Conservation (phyloP, 2,329 filamentous ascomycete species). For the Byssochlamys sp. region DNA sequence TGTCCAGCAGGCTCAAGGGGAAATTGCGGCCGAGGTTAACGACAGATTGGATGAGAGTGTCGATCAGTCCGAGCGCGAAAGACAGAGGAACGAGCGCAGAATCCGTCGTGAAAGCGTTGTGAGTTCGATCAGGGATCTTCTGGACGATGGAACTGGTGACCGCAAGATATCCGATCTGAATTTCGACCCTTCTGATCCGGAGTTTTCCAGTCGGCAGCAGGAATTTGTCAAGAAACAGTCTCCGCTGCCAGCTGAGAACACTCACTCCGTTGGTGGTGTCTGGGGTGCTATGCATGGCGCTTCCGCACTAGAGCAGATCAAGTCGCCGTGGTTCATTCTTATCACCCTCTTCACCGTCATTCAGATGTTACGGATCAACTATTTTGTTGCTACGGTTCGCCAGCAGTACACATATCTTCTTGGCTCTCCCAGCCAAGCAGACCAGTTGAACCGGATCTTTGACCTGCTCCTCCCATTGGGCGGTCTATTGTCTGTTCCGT, state of each 20-base stretch:
- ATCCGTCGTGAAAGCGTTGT: constrained; percentile 54
- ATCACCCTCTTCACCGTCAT: constrained; percentile 72
- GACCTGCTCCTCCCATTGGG: constrained; percentile 76
- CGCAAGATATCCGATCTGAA: constrained; percentile 9
- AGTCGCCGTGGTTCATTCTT: constrained; percentile 72
- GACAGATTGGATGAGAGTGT: constrained; percentile 48
- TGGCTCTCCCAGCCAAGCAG: constrained; percentile 49
- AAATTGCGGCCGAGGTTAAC: constrained; percentile 43
- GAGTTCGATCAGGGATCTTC: constrained; percentile 61
- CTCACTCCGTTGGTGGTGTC: constrained; percentile 46
- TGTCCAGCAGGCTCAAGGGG: constrained; percentile 58
- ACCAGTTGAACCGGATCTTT: constrained; percentile 71
- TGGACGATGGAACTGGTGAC: constrained; percentile 41
- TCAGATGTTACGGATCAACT: constrained; percentile 77
- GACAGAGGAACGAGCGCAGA: constrained; percentile 46
- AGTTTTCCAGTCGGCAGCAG: constrained; percentile 1
- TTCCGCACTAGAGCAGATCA: constrained; percentile 62
- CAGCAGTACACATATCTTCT: constrained; percentile 73
- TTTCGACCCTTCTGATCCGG: constrained; percentile 8
- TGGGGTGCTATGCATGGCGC: constrained; percentile 76
- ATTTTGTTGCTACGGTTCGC: constrained; percentile 79
- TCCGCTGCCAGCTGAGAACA: constrained; percentile 18
- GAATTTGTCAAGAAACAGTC: constrained; percentile 3
- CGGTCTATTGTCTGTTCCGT: constrained; percentile 73
- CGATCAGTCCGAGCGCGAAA: constrained; percentile 38